Evolutionary conservation across 306 rosid species (phyloP).

Genomic region (Vigna angularis): DNA sequence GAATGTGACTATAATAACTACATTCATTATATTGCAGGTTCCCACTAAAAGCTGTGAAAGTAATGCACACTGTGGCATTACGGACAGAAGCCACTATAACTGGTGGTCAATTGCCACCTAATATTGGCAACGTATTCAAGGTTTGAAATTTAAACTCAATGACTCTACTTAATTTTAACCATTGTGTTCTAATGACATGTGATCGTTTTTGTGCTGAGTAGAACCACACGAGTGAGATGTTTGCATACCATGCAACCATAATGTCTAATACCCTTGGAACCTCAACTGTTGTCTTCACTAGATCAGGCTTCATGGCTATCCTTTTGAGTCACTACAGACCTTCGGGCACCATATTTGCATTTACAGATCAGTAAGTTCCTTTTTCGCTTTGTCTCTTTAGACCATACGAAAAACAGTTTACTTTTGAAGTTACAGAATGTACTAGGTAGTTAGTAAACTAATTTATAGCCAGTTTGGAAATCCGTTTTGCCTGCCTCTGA

Average conservation of each 20-base stretch:
- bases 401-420: neutral
- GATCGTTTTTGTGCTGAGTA: constrained; percentile 44
- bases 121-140: constrained; percentile 93
- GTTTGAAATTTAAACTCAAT: constrained; percentile 48
- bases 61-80: constrained; percentile 96
- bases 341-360: constrained; percentile 87
- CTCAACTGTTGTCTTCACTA: constrained; percentile 91
- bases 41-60: constrained; percentile 94
- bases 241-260: constrained; percentile 98
- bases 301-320: constrained; percentile 93
- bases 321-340: constrained; percentile 94
- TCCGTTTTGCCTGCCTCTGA: too few species aligned
- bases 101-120: constrained; percentile 80
- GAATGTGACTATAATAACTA: constrained; percentile 16
- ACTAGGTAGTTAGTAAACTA: constrained; percentile 1
- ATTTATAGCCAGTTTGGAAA: neutral
- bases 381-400: constrained; percentile 4
- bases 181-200: neutral
- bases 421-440: too few species aligned
- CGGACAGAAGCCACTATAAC: constrained; percentile 89
- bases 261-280: constrained; percentile 98
- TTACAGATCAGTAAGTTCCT: constrained; percentile 85
- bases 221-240: constrained; percentile 99
- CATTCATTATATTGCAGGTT: constrained; percentile 61
- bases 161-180: neutral